Conservation (phyloP, 306 rosid genomes). For the Gleditsia sinensis region DNA sequence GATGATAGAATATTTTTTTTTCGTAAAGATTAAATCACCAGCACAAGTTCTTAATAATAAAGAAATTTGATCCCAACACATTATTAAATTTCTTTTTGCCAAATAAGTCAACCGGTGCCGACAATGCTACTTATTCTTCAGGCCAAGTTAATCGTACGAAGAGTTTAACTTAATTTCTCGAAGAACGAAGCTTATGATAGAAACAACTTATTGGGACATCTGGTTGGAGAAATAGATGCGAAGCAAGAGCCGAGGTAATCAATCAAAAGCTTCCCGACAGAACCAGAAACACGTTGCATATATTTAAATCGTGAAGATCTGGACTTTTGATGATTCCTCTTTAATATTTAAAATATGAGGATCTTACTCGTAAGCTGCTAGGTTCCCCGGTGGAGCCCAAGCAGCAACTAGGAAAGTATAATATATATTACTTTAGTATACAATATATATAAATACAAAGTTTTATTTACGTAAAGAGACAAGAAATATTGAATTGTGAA, state of each 20-base stretch:
- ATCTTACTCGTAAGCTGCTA: neutral
- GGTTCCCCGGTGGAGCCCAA: conserved; percentile 10
- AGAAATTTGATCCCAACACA: too few species aligned
- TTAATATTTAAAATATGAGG: neutral
- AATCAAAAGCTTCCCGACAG: conserved; percentile 8
- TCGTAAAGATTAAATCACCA: too few species aligned
- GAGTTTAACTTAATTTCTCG: too few species aligned
- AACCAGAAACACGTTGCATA: neutral
- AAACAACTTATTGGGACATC: too few species aligned
- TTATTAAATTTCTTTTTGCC: too few species aligned
- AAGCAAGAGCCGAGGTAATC: neutral
- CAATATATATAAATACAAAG: conserved; percentile 13
- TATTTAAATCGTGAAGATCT: neutral
- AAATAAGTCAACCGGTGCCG: too few species aligned
- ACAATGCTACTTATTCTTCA: too few species aligned
- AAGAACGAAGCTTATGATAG: too few species aligned
- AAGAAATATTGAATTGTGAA: conserved; percentile 19
- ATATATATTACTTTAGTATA: neutral
- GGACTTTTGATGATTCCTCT: neutral
- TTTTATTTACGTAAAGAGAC: conserved; percentile 11
- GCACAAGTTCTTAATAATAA: too few species aligned
- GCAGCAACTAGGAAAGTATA: conserved; percentile 13
- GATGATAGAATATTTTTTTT: too few species aligned
- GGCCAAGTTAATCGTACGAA: too few species aligned
- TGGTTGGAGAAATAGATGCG: neutral